Evolutionary conservation across 169 alveolate species (phyloP).

Genomic region (Plasmodium knowlesi): DNA sequence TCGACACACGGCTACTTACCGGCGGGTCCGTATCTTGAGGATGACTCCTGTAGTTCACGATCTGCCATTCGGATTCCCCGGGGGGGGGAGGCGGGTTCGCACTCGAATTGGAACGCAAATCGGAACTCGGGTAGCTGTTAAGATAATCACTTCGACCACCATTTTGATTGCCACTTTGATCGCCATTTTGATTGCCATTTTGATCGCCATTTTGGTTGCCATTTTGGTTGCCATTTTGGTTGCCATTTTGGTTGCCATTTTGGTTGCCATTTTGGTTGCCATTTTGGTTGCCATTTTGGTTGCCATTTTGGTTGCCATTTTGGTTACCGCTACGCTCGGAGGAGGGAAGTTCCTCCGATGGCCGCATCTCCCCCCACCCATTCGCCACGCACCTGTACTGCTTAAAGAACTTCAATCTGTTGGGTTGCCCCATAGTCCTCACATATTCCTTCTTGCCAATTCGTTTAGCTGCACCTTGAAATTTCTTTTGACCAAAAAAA

Average conservation of each 20-base stretch:
- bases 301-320: background rate
- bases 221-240: background rate
- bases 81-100: background rate
- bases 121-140: background rate
- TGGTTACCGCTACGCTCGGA: background rate
- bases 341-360: background rate
- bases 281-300: background rate
- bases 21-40: background rate
- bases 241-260: background rate
- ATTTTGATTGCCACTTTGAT: background rate
- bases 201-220: background rate
- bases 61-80: background rate
- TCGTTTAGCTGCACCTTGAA: background rate
- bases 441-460: background rate
- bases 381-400: background rate
- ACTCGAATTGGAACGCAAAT: background rate
- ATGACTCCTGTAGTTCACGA: background rate
- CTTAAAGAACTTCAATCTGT: background rate
- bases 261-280: background rate
- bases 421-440: background rate
- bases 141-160: background rate
- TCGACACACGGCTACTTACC: background rate
- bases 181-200: background rate
- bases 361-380: background rate
- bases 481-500: background rate